Base-by-base conservation (phyloP, 768 basidiomycete species). In the Pulveroboletus sp. region DNA sequence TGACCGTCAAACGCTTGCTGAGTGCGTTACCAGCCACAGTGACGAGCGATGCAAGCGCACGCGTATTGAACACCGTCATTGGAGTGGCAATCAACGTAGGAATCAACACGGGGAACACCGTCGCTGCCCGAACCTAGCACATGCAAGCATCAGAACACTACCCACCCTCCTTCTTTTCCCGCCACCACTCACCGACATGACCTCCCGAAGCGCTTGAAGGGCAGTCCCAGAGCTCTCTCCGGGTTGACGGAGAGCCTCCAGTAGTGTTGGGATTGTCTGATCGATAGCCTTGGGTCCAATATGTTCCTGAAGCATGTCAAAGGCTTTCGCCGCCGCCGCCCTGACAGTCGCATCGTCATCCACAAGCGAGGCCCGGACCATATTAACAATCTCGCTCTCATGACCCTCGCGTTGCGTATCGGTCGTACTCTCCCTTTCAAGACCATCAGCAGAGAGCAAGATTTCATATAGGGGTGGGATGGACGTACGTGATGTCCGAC, bases 41-140 rank as follows among this genome's bases (percentile, higher is more conserved):
- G 12, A 98, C 93, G 35, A 99, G 77, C 0, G 93, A 86, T 3
- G 85, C 87, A 9, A 98, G 73, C 2, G 95, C 96, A 6, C 86
- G 83, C 15, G 89, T 91, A 62, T 98, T 98, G 83, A 97, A 98
- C 8, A 86, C 82, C 3, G 93, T 84, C 81, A 98, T 95, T 0
- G 94, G 96, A 7, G 79, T 80, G 5, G 88, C 81, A 36, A 89
- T 93, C 52, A 99, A 74, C 1, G 93, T 95, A 0, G 94, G 96
- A 50, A 99, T 91, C 49, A 98, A 74, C 17, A 97, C 89, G 0
- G 96, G 96, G 89, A 98, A 98, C 35, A 98, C 93, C 9, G 89
- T 93, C 36, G 86, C 78, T 12, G 95, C 91, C 35, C 94, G 91
- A 58, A 97, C 89, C 89, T 93, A 65, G 40, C 33, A 47, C 37